A percentile compares a stretch with the other conserved stretches of the same genome.
Evolutionary conservation across 768 basidiomycete genomes (phyloP).

Genomic region (Clitopilus hobsonii): DNA sequence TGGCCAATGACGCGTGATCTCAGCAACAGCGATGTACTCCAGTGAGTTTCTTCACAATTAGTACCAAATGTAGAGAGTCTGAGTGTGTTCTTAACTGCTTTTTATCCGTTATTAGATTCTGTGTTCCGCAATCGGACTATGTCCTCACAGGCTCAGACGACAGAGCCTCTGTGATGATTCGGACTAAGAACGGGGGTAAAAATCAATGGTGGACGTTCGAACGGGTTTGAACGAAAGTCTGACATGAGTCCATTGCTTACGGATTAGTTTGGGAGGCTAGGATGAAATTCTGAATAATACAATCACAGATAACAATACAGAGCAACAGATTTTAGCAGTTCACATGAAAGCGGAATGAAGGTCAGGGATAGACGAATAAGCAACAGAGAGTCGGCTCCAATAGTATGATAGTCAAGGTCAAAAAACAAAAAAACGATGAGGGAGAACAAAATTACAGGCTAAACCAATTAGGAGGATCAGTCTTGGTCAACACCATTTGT

Average conservation of each 20-base stretch:
- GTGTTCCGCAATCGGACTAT: neutral
- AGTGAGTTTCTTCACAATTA: neutral
- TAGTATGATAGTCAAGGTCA: neutral
- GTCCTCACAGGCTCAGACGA: neutral
- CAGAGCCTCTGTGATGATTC: neutral
- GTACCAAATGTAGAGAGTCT: neutral
- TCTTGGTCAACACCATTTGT: conserved; percentile 15
- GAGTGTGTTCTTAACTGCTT: neutral
- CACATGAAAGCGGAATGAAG: neutral
- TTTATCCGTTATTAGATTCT: neutral
- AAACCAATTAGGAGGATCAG: neutral
- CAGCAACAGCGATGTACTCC: neutral
- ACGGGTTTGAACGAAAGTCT: neutral
- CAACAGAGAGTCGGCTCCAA: neutral
- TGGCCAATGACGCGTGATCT: neutral
- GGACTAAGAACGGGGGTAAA: neutral
- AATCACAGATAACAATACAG: conserved; percentile 2
- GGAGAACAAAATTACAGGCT: conserved; percentile 3
- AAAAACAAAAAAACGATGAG: conserved; percentile 4
- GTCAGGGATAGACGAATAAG: neutral
- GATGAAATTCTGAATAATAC: conserved; percentile 2
- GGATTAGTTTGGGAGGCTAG: neutral
- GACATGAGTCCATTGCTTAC: neutral
- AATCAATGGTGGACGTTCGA: neutral
- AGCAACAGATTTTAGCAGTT: too few relatives aligned